phyloP scores from a whole-genome alignment of 1,284 basidiomycete species.

The Ganoderma multipileum region DNA sequence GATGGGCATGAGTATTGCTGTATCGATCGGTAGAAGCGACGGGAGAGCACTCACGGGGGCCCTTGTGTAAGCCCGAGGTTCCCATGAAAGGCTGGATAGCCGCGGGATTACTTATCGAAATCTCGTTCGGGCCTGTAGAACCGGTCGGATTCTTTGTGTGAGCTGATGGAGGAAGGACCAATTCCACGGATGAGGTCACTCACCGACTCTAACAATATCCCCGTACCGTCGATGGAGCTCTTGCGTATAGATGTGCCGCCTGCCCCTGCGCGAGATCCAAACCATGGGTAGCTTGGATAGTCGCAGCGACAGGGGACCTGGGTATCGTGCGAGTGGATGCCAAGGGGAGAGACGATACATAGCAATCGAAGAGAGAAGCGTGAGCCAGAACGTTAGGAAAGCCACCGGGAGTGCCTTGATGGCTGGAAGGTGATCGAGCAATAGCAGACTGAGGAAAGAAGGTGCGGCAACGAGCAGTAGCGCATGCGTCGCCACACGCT shows the following conservation, averaged over 20 bases:
- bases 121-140: slow-evolving; percentile 59
- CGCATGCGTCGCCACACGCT: slow-evolving; percentile 18
- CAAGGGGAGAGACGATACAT: slow-evolving; percentile 28
- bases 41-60: slow-evolving; percentile 50
- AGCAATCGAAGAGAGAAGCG: slow-evolving; percentile 20
- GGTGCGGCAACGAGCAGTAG: slow-evolving; percentile 22
- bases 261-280: slow-evolving; percentile 26
- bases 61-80: slow-evolving; percentile 54
- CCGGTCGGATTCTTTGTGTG: slow-evolving; percentile 15
- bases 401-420: slow-evolving; percentile 20
- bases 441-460: slow-evolving; percentile 16
- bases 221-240: slow-evolving; percentile 29
- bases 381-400: slow-evolving; percentile 18
- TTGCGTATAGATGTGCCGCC: slow-evolving; percentile 29
- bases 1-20: slow-evolving; percentile 18
- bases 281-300: slow-evolving; percentile 23
- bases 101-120: slow-evolving; percentile 52
- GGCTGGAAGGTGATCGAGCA: slow-evolving; percentile 19
- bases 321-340: slow-evolving; percentile 29
- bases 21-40: slow-evolving; percentile 1
- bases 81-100: slow-evolving; percentile 55
- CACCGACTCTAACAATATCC: slow-evolving; percentile 46
- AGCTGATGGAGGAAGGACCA: background rate
- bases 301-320: slow-evolving; percentile 22
- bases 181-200: slow-evolving; percentile 11